These are phyloP conservation scores for Ochetophila trinervis DNA, from an alignment of 306 rosid species.

Conservation along the genomic window DNA sequence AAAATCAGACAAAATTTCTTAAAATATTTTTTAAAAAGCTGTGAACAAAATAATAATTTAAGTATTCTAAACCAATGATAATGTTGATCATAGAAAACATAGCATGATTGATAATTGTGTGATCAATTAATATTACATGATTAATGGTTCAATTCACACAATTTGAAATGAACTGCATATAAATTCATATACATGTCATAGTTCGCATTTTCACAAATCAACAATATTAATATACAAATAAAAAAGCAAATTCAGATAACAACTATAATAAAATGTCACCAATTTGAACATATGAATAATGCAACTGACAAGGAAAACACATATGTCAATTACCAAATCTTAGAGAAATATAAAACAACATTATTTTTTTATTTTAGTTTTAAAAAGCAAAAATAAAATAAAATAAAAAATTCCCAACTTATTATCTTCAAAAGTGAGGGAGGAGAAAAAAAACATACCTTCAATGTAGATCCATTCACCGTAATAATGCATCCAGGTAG, in stretches of 20 bases:
- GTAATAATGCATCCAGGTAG: conserved; percentile 10
- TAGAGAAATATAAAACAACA: not conserved
- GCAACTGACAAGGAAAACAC: not conserved
- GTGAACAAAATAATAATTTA: no score
- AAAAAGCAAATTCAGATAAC: not conserved
- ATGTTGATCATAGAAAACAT: no score
- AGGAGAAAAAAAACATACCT: conserved; percentile 22
- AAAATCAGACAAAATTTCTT: no score
- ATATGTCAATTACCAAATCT: not conserved
- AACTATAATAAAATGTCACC: not conserved
- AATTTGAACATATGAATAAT: not conserved
- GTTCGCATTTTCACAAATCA: no score
- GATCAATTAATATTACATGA: no score
- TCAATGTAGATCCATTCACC: conserved; percentile 8
- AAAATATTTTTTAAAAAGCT: no score
- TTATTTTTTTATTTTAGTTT: not conserved
- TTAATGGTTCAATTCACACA: no score
- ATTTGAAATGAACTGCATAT: no score
- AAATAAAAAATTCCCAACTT: not conserved
- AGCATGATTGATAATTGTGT: no score
- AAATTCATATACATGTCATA: no score
- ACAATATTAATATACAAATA: not conserved
- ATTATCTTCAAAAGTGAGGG: conserved; percentile 7
- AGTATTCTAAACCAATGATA: no score
- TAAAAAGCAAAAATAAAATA: no score